phyloP scores from a whole-genome alignment of 169 alveolate genomes.

The Plasmodium sp. region DNA sequence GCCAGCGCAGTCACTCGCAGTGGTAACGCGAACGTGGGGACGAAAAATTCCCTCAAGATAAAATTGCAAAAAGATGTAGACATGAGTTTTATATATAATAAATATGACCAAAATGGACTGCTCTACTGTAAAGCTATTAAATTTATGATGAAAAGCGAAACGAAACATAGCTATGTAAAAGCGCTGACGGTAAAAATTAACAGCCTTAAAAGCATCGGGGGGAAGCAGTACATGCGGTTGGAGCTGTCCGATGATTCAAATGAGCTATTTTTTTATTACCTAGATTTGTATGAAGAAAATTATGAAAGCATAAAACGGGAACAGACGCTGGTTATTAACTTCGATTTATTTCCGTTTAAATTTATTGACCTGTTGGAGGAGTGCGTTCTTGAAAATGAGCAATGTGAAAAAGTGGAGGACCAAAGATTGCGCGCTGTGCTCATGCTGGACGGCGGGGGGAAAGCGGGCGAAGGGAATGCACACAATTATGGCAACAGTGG shows the following conservation, averaged over 20 bases:
- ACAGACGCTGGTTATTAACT: constrained; percentile 57
- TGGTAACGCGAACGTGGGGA: background rate
- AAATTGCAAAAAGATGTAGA: constrained; percentile 6
- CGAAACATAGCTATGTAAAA: constrained; percentile 8
- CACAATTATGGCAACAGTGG: background rate
- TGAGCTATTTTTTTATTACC: constrained; percentile 53
- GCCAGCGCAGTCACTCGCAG: background rate
- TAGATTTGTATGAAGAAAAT: constrained; percentile 67
- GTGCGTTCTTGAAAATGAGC: constrained; percentile 50
- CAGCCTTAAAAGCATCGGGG: constrained; percentile 12
- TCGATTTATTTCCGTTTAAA: constrained; percentile 69
- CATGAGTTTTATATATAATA: constrained; percentile 62
- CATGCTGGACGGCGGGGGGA: background rate
- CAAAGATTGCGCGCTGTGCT: constrained; percentile 59
- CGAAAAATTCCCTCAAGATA: background rate
- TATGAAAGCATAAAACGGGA: constrained; percentile 66
- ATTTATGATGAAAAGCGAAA: constrained; percentile 25
- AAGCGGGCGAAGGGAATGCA: background rate
- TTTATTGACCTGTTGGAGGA: constrained; percentile 64
- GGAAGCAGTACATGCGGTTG: constrained; percentile 54
- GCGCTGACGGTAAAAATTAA: constrained; percentile 29
- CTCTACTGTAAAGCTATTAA: constrained; percentile 43
- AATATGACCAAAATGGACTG: constrained; percentile 55
- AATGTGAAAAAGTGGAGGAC: constrained; percentile 41
- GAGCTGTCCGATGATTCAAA: constrained; percentile 58